A percentile compares a stretch with the other conserved stretches of the same genome.
phyloP scores from a whole-genome alignment of 2,329 filamentous ascomycete genomes.

The Colletotrichum godetiae region DNA sequence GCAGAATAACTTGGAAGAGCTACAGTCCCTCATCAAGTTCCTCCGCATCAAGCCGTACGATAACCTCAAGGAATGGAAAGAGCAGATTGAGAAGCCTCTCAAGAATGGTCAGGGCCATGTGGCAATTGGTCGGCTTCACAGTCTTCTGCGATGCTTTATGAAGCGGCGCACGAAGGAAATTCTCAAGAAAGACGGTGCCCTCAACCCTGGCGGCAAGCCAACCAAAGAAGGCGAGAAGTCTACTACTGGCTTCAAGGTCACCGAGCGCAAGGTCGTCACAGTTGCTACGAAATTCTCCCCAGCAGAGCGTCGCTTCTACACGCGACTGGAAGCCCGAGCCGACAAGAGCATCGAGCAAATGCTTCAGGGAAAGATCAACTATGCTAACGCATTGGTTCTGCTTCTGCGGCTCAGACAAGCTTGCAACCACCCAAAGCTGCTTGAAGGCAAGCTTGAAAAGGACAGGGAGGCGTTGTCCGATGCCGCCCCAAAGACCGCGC shows the following conservation, averaged over 20 bases:
- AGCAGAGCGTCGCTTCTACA: constrained; percentile 87
- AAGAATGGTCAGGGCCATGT: constrained; percentile 90
- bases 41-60: constrained; percentile 92
- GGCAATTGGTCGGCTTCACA: constrained; percentile 87
- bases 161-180: constrained; percentile 98
- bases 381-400: constrained; percentile 92
- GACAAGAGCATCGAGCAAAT: constrained; percentile 89
- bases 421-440: constrained; percentile 92
- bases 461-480: constrained; percentile 85
- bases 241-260: constrained; percentile 85
- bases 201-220: constrained; percentile 79
- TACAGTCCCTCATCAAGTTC: constrained; percentile 94
- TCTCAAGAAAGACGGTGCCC: constrained; percentile 85
- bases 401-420: constrained; percentile 91
- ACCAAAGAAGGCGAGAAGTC: constrained; percentile 55
- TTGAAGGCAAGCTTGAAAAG: constrained; percentile 85
- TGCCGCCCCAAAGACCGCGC: constrained; percentile 60
- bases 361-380: constrained; percentile 87
- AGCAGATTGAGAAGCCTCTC: constrained; percentile 89
- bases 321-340: constrained; percentile 83
- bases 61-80: constrained; percentile 87
- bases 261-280: constrained; percentile 87
- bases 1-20: constrained; percentile 97
- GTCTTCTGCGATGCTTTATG: constrained; percentile 93
- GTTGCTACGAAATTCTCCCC: constrained; percentile 82